phyloP scores from a whole-genome alignment of 2,329 filamentous ascomycete species.

The Claviceps sp. region DNA sequence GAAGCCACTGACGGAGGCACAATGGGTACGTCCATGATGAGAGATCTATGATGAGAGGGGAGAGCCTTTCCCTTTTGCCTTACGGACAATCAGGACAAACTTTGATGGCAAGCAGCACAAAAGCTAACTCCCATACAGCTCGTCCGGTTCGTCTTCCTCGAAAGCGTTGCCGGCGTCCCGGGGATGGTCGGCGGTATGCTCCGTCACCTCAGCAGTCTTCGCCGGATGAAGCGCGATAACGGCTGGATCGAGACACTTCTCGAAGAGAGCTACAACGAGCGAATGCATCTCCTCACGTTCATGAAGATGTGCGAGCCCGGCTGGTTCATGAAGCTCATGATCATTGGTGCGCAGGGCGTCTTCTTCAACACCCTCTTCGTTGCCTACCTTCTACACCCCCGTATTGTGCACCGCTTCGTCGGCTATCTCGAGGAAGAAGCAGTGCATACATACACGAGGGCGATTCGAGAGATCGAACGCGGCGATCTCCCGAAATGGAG shows the following conservation, averaged over 20 bases:
- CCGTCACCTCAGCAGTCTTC: constrained; percentile 70
- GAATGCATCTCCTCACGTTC: constrained; percentile 88
- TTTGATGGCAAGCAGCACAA: neutral
- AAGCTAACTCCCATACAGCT: constrained; percentile 28
- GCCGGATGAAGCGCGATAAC: constrained; percentile 81
- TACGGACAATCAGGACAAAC: neutral
- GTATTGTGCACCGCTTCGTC: constrained; percentile 87
- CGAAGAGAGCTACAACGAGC: constrained; percentile 83
- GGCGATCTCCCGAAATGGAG: constrained; percentile 78
- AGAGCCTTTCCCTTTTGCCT: neutral
- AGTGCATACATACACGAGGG: constrained; percentile 85
- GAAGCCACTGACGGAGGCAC: constrained; percentile 61
- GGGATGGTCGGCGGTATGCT: constrained; percentile 97
- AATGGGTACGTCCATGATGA: constrained; percentile 46
- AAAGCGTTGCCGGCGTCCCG: constrained; percentile 87
- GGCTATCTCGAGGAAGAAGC: constrained; percentile 97
- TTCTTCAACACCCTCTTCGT: constrained; percentile 95
- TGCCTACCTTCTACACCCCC: constrained; percentile 73
- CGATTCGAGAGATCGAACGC: constrained; percentile 72
- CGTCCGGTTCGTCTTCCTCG: constrained; percentile 80
- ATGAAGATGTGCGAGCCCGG: constrained; percentile 69
- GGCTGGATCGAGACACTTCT: constrained; percentile 92
- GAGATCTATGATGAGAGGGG: too few relatives aligned
- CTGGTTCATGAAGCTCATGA: constrained; percentile 83
- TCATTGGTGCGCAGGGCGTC: constrained; percentile 83